Conservation (phyloP, 2,329 filamentous ascomycete species). For the Pseudophaeomoniella oleicola region DNA sequence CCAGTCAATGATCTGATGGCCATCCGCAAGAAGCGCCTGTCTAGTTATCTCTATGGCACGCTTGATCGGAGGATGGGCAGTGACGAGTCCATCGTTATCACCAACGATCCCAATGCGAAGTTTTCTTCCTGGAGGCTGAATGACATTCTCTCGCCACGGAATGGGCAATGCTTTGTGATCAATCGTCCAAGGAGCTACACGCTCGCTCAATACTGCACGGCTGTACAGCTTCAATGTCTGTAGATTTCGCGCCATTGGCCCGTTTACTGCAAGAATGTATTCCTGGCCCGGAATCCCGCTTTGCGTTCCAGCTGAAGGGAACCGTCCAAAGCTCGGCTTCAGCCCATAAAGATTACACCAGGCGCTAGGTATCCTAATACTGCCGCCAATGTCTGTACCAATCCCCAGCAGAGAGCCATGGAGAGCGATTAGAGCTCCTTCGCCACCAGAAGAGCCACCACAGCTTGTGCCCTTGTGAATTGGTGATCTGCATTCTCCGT, state of each 20-base stretch:
- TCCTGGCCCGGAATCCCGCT: conserved; percentile 6
- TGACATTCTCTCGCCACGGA: conserved; percentile 1
- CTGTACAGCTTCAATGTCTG: background rate
- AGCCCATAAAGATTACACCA: conserved; percentile 24
- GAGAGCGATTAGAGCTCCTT: conserved; percentile 20
- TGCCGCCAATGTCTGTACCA: conserved; percentile 27
- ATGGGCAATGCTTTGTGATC: background rate
- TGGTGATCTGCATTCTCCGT: conserved; percentile 25
- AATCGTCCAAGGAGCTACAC: background rate
- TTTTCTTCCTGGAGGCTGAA: background rate
- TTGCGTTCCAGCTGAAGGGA: conserved; percentile 14
- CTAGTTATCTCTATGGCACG: background rate
- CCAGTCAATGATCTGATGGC: conserved; percentile 1
- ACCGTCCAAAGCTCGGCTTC: conserved; percentile 24
- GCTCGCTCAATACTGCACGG: background rate
- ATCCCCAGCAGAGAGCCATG: conserved; percentile 17
- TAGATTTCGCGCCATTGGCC: background rate
- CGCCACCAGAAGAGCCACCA: conserved; percentile 22
- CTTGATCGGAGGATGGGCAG: conserved; percentile 1
- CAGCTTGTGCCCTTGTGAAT: conserved; percentile 18
- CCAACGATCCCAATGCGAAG: background rate
- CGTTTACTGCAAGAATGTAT: background rate
- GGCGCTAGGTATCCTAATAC: conserved; percentile 22
- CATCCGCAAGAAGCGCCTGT: background rate
- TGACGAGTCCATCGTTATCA: conserved; percentile 1